Evolutionary conservation across 495 filamentous ascomycete species (phyloP).

Genomic region (Hapsidospora chrysogenum): DNA sequence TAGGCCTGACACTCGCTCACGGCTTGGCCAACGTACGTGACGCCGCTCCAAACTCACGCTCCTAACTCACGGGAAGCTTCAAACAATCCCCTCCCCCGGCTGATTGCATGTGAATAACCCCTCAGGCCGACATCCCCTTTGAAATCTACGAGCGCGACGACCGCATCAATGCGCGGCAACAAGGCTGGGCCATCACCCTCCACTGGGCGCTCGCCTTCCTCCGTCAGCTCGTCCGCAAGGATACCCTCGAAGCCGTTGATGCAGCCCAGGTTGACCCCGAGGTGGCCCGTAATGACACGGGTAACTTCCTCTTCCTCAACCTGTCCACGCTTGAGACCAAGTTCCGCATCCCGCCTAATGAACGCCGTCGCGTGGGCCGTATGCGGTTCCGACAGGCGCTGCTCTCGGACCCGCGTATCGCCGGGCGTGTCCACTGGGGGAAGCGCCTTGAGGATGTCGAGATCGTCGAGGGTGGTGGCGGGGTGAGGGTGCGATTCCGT

Average conservation of each 20-base stretch:
- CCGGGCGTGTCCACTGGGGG: constrained; percentile 26
- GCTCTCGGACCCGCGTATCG: constrained; percentile 19
- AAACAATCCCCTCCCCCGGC: too few relatives aligned
- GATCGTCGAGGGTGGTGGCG: constrained; percentile 13
- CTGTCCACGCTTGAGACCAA: constrained; percentile 27
- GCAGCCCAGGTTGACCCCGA: constrained; percentile 32
- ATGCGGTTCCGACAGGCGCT: constrained; percentile 29
- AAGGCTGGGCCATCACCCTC: constrained; percentile 42
- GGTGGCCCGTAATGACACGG: constrained; percentile 24
- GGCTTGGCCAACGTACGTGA: constrained; percentile 18
- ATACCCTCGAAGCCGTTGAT: constrained; percentile 12
- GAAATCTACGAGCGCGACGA: constrained; percentile 39
- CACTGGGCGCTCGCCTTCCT: constrained; percentile 37
- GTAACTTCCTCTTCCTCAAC: constrained; percentile 37
- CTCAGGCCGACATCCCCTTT: constrained; percentile 11
- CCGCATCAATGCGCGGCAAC: constrained; percentile 20
- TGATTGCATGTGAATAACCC: too few relatives aligned
- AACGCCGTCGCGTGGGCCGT: constrained; percentile 32
- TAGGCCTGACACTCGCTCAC: constrained; percentile 42
- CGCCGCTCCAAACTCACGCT: background rate
- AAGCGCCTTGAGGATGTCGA: constrained; percentile 25
- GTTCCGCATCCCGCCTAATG: constrained; percentile 28
- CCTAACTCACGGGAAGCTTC: constrained; percentile 1
- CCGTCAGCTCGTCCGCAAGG: constrained; percentile 20
- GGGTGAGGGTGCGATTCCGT: constrained; percentile 21